Evolutionary conservation across 306 rosid genomes (phyloP).

Genomic region (Medicago arabica): DNA sequence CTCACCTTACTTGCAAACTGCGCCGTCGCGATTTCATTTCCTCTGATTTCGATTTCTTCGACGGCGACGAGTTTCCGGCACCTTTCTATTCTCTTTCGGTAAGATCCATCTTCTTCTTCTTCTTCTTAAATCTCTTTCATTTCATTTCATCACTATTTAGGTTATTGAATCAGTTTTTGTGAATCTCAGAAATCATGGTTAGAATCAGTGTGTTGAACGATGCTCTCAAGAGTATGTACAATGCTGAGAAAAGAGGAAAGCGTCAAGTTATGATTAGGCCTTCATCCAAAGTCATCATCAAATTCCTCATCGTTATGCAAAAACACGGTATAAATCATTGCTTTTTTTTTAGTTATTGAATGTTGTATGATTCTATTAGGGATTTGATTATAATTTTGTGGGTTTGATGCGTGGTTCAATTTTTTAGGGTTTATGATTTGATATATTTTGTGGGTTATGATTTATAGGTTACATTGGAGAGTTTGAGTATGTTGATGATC

Average conservation of each 20-base stretch:
- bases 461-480: constrained; percentile 54
- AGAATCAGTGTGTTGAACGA: constrained; percentile 54
- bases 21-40: neutral
- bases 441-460: neutral
- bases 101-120: constrained; percentile 6
- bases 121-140: neutral
- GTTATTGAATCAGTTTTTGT: neutral
- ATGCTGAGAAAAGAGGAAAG: constrained; percentile 61
- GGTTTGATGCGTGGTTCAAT: neutral
- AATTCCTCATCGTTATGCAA: constrained; percentile 58
- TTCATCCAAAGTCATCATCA: constrained; percentile 54
- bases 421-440: neutral
- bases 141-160: neutral
- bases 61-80: neutral
- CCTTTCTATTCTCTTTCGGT: neutral
- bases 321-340: constrained; percentile 41
- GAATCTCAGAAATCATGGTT: constrained; percentile 45
- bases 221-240: constrained; percentile 64
- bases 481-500: constrained; percentile 61
- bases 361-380: neutral
- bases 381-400: too few relatives aligned
- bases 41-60: neutral
- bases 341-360: neutral
- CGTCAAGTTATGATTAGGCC: constrained; percentile 64
- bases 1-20: neutral